phyloP scores from a whole-genome alignment of 2,329 filamentous ascomycete genomes.

The Dactylellina drechsleri region DNA sequence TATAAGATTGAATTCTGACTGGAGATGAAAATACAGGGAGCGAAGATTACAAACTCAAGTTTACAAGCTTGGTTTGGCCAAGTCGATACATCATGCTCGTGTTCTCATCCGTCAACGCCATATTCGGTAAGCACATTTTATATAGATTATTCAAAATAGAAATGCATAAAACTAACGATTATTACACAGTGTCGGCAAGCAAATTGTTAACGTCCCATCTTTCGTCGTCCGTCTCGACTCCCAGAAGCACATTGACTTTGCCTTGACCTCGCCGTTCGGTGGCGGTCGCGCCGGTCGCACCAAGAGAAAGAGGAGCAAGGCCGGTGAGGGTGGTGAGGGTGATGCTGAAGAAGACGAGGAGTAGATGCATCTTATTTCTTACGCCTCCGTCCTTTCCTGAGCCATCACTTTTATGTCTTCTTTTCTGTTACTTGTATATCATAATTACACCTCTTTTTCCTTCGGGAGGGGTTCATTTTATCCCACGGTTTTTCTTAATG shows the following conservation, averaged over 20 bases:
- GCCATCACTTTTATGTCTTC: conserved; percentile 17
- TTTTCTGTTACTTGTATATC: conserved; percentile 45
- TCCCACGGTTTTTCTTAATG: conserved; percentile 37
- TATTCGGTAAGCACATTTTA: conserved; percentile 73
- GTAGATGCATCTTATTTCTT: conserved; percentile 55
- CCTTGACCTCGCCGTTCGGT: conserved; percentile 96
- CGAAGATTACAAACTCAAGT: conserved; percentile 89
- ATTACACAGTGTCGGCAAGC: conserved; percentile 83
- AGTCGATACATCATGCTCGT: conserved; percentile 99
- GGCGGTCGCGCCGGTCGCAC: conserved; percentile 97
- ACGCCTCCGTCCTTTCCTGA: conserved; percentile 10
- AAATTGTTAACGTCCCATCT: conserved; percentile 99
- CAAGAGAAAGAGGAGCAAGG: conserved; percentile 99
- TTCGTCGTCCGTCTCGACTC: conserved; percentile 99
- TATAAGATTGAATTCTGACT: conserved; percentile 10
- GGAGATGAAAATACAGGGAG: conserved; percentile 38
- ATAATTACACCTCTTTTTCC: conserved; percentile 46
- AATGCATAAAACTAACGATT: conserved; percentile 16
- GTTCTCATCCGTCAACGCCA: conserved; percentile 99
- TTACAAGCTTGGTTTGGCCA: conserved; percentile 99
- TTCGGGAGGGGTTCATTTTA: conserved; percentile 33
- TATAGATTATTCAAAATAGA: conserved; percentile 54
- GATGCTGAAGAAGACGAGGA: conserved; percentile 89
- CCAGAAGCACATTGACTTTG: conserved; percentile 99
- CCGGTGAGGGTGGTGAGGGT: conserved; percentile 84